These are phyloP conservation scores for Coniosporium tulheliwenetii DNA, from an alignment of 2,329 filamentous ascomycete species.

Conservation along the genomic window DNA sequence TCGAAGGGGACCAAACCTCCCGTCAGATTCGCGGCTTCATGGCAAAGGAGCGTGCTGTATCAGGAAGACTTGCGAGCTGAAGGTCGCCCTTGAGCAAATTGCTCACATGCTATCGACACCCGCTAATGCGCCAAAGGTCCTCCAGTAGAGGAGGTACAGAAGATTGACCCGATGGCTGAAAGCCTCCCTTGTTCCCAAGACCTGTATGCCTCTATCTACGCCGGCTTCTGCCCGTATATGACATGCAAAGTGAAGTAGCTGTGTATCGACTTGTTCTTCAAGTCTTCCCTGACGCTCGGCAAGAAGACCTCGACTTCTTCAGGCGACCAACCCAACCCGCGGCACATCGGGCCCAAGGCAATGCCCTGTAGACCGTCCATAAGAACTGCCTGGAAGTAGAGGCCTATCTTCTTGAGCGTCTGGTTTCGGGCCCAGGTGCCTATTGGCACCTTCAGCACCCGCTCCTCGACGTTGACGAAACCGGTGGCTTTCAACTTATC, in stretches of 20 bases:
- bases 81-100: too few relatives aligned
- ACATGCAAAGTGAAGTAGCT: conserved; percentile 13
- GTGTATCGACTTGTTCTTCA: conserved; percentile 11
- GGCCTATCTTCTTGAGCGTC: conserved; percentile 9
- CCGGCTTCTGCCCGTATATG: conserved; percentile 12
- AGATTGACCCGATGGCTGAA: too few relatives aligned
- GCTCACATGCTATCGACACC: too few relatives aligned
- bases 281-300: conserved; percentile 10
- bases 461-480: conserved; percentile 15
- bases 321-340: conserved; percentile 11
- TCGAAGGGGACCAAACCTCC: too few relatives aligned
- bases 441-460: conserved; percentile 13
- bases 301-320: conserved; percentile 13
- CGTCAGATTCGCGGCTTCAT: too few relatives aligned
- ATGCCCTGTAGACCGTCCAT: conserved; percentile 11
- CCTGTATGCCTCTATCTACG: not conserved
- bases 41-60: too few relatives aligned
- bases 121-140: too few relatives aligned
- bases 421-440: conserved; percentile 13
- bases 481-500: conserved; percentile 17
- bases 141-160: too few relatives aligned
- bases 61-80: too few relatives aligned
- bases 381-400: conserved; percentile 10
- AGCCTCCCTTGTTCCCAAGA: too few relatives aligned
- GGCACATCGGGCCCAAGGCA: conserved; percentile 11